Base-by-base conservation (phyloP, 352 stramenopile species). In the Blastocystis sp. region DNA sequence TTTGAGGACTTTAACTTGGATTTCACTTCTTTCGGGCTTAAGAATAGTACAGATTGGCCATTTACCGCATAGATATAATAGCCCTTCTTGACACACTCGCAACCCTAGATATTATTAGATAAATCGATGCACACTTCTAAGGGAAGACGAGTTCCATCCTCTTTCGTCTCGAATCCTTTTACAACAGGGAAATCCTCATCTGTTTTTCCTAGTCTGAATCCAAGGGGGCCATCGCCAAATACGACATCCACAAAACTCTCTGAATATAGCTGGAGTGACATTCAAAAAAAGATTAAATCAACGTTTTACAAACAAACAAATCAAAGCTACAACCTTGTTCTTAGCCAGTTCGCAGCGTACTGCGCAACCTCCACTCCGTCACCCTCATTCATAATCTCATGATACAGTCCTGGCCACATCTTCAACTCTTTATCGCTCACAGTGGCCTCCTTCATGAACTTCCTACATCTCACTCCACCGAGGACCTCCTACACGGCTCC, bases 341-440 rank as follows among this genome's bases (percentile, higher is more conserved):
- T 30, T 30, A 81, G n/a, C 70, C 70, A 81, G 37, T 81, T 41
- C 11, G 20, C 50, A 18, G 47, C 70, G 39, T 81, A 81, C 11
- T 26, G 53, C 41, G 55, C 50, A 8, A 81, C 70, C 11, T 81
- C 70, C 50, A 43, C 45, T 11, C 70, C 70, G 37, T 64, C 65
- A 39, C 8, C 70, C 24, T 81, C 70, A 41, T 81, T 81, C 70
- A 81, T 81, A 26, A 81, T 81, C n/a, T 81, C 70, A 24, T 81
- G 70, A 65, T 81, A 81, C 2, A 41, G 55, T 41, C 70, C 70
- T 34, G 53, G 24, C 70, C 70, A 81, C 70, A 65, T 0, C 70
- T 81, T 81, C 9, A 65, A 11, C 55, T 81, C 70, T 26, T 81
- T 81, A 41, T 81, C 70, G 7, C 30, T 65, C 43, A 53, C 63